Evolutionary conservation across 1,284 basidiomycete species (phyloP), one percentile per base, ranked within the genome.

Genomic region (Coriolopsis trogii): DNA sequence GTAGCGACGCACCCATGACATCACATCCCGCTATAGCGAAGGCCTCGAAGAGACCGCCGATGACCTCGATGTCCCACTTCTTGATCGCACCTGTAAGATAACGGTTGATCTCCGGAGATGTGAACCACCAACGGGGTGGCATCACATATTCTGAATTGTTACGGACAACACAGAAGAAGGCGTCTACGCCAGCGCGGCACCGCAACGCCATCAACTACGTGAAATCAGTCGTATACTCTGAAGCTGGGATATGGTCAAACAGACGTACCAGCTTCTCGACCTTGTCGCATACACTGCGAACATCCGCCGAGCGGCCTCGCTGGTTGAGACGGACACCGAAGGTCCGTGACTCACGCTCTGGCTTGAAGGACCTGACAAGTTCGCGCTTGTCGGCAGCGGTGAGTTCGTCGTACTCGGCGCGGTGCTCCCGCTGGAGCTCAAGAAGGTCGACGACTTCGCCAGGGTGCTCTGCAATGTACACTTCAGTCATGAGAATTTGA

Each of bases 61-160:
- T 47, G 4, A 24, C 18, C 33, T 38, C 51, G 6, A 15, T 7
- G 20, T 53, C 51, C 45, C 44, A 53, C 4, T 33, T 33, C 12
- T 30, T 43, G 10, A 53, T 25, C 15, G 31, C 15, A 2, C 39
- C 40, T 5, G 30, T 28, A 2, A 53, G 26, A 34, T 38, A 53
- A 10, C 16, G 7, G 6, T 47, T 23, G 24, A 53, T 20, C 16
- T 23, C 13, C 3, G 16, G 8, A 10, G 28, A 9, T 5, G 45
- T 43, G 37, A 53, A 47, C 23, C 38, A 47, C 51, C 51, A 53
- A 1, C 18, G n/a, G 0, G 51, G 45, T 6, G 13, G n/a, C 31
- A 41, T 21, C 9, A 25, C 15, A 16, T 36, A 53, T 16, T 53
- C 51, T 2, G 21, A n/a, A n/a, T 39, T 47, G 38, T 53, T 53